Base-by-base conservation (phyloP, 2,329 filamentous ascomycete genomes). In the Lojkania enalia region DNA sequence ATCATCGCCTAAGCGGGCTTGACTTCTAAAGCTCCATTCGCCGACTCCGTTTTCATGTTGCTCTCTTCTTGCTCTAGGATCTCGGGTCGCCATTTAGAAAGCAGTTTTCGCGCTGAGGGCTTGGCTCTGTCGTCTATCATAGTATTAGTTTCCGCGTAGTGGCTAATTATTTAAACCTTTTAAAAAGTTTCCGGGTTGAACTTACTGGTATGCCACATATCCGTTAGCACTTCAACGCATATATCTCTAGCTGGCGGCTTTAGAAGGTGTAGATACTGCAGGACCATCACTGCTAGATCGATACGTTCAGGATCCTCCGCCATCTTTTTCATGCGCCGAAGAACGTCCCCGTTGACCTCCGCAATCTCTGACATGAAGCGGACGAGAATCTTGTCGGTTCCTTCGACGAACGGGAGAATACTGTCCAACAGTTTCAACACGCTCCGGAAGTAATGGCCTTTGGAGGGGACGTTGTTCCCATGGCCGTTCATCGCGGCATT, bases 291-390 rank as follows among this genome's bases (percentile, higher is more conserved):
- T 19, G 79, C 80, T 31, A 85, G 72, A 35, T 74, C 75, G 36
- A 85, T 80, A 36, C 83, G 73, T 57, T 86, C 83, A 0, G 83
- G 83, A 63, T 86, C 83, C 54, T 78, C 76, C 1, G 83, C 82
- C 45, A 86, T 72, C 47, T 77, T 79, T 56, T 79, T 78, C 25
- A 97, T 83, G 38, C 87, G 81, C 35, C 84, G 78, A 2, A 97
- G 77, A 49, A 97, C 83, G 9, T 80, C 77, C 23, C 75, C 70
- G 49, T 84, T 89, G 23, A 99, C 77, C 31, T 87, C 85, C 0
- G 94, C 94, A 23, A 99, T 85, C 69, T 99, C 94, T 38, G 90
- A 91, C 33, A 99, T 74, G 64, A 97, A 95, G 25, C 94, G 83
- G 20, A 95, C 91, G 44, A 99, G 75, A 16, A 95, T 81, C 68